phyloP scores from a whole-genome alignment of 495 filamentous ascomycete genomes.

The Neurospora sp. region DNA sequence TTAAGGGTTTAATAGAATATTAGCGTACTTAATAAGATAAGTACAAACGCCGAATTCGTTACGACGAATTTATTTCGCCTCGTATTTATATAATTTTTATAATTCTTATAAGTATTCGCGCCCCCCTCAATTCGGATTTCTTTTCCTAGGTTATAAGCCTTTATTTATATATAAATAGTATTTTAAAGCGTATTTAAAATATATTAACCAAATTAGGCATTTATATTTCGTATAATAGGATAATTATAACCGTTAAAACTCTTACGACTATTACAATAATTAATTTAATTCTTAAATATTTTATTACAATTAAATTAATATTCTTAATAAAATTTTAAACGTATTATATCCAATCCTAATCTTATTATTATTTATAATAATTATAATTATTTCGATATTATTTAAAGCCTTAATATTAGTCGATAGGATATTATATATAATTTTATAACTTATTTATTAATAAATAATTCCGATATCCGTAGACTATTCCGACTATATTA shows the following conservation, averaged over 20 bases:
- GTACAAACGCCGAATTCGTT: no score
- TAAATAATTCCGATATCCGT: background rate
- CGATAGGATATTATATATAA: background rate
- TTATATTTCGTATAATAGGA: background rate
- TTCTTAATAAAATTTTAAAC: background rate
- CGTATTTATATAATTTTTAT: no score
- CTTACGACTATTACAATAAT: background rate
- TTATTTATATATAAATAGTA: no score
- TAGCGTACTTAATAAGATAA: no score
- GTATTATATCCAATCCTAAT: background rate
- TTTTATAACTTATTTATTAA: background rate
- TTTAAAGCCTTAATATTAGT: background rate
- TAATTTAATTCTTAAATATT: background rate
- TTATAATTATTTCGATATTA: background rate
- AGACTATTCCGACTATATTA: background rate
- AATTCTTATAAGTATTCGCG: no score
- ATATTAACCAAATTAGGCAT: background rate
- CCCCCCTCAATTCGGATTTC: no score
- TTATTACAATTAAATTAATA: background rate
- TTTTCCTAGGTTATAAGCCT: no score
- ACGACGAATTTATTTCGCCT: no score
- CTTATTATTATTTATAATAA: background rate
- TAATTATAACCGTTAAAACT: background rate
- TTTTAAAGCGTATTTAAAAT: no score
- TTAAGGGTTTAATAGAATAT: background rate